These are phyloP conservation scores for Fusarium poae DNA, from an alignment of 2,329 filamentous ascomycete species.

Conservation along the genomic window DNA sequence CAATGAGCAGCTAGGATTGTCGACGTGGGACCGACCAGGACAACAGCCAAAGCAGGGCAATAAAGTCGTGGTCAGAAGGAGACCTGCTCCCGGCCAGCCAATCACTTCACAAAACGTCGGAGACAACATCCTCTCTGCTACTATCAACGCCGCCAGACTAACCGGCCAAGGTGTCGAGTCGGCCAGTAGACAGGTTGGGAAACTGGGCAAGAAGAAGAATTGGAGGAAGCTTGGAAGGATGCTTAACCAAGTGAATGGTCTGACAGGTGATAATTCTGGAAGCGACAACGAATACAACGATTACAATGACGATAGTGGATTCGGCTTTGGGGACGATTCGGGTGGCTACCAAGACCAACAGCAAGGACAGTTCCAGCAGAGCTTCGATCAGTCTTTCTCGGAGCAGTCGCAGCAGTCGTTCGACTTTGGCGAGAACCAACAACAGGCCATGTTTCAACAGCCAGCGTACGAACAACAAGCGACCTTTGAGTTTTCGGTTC, in stretches of 20 bases:
- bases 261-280: constrained; percentile 11
- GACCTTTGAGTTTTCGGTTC: constrained; percentile 13
- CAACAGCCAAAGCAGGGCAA: constrained; percentile 41
- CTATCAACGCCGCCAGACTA: constrained; percentile 40
- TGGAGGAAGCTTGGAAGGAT: constrained; percentile 42
- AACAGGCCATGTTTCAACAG: constrained; percentile 24
- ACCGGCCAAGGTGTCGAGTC: constrained; percentile 38
- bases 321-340: neutral
- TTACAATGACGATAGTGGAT: constrained; percentile 11
- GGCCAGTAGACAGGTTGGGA: constrained; percentile 44
- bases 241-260: constrained; percentile 18
- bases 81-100: constrained; percentile 26
- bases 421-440: neutral
- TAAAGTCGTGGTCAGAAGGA: constrained; percentile 4
- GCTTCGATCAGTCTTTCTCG: constrained; percentile 14
- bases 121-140: constrained; percentile 34
- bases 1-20: constrained; percentile 46
- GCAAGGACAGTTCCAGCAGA: constrained; percentile 33
- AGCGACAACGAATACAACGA: constrained; percentile 24
- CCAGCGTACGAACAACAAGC: constrained; percentile 26
- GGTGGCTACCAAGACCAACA: constrained; percentile 21
- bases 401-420: constrained; percentile 29
- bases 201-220: constrained; percentile 48
- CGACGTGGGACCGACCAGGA: constrained; percentile 49
- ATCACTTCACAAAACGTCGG: constrained; percentile 8